Conservation (phyloP, 1,284 basidiomycete genomes). For the Wallemia mellicola region DNA sequence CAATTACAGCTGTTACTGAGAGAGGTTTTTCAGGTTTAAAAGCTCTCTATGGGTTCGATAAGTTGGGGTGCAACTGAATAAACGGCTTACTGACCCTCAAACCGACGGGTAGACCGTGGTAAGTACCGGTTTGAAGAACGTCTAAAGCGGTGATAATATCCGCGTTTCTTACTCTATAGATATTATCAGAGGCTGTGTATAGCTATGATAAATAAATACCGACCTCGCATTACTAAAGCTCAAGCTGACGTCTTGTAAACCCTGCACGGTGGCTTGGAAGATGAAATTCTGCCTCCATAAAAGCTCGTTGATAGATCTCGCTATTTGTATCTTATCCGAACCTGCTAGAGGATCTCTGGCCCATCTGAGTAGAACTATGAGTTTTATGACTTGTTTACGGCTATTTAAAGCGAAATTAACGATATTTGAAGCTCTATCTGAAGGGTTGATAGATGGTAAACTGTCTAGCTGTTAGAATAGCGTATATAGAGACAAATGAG, state of each 20-base stretch:
- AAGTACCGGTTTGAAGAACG: conserved; percentile 52
- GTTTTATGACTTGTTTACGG: conserved; percentile 63
- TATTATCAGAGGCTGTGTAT: conserved; percentile 4
- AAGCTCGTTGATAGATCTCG: conserved; percentile 49
- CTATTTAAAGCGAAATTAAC: conserved; percentile 64
- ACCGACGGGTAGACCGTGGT: conserved; percentile 32
- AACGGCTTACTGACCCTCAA: not conserved
- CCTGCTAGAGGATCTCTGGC: conserved; percentile 43
- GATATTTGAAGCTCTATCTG: conserved; percentile 44
- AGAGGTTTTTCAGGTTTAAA: not conserved
- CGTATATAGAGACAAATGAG: not conserved
- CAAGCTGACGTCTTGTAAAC: conserved; percentile 33
- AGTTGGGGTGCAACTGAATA: not conserved
- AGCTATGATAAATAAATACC: conserved; percentile 2
- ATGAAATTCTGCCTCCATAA: conserved; percentile 53
- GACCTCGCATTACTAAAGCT: conserved; percentile 15
- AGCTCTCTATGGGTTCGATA: not conserved
- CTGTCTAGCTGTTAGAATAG: conserved; percentile 10
- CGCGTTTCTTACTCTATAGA: conserved; percentile 42
- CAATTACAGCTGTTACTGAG: not conserved
- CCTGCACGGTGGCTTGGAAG: conserved; percentile 36
- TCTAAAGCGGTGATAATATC: conserved; percentile 66
- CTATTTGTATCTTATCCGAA: conserved; percentile 44
- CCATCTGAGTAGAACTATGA: conserved; percentile 61
- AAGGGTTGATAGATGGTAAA: conserved; percentile 51